Percentiles rank a stretch among this genome's conserved stretches.
Conservation (phyloP, 345 rosid genomes). For the Iberis pinnata region DNA sequence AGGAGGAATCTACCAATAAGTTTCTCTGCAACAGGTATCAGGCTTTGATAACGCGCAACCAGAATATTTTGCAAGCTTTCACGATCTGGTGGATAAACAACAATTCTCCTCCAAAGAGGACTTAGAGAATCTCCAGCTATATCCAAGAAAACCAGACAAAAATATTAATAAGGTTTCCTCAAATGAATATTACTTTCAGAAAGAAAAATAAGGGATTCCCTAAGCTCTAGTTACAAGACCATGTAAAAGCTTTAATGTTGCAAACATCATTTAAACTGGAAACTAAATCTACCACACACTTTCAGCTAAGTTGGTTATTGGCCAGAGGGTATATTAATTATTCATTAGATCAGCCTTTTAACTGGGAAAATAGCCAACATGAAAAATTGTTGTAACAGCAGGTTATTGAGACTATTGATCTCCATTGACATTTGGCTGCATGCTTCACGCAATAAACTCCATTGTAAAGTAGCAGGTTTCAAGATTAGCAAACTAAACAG, state of each 20-base stretch:
- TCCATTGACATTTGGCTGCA: conserved; percentile 5
- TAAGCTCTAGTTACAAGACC: neutral
- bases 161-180: neutral
- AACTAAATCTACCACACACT: neutral
- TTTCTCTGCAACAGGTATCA: conserved; percentile 52
- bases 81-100: conserved; percentile 56
- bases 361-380: conserved; percentile 12
- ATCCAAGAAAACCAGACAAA: conserved; percentile 6
- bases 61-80: conserved; percentile 58
- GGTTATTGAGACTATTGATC: neutral
- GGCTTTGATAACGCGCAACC: conserved; percentile 54
- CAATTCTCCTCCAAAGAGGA: conserved; percentile 74
- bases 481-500: conserved; percentile 1
- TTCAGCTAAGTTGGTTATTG: conserved; percentile 6
- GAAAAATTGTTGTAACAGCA: conserved; percentile 5
- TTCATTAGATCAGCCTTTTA: neutral
- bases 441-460: too few species aligned
- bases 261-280: conserved; percentile 2
- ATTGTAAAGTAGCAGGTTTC: conserved; percentile 13
- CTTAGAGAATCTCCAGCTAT: conserved; percentile 63
- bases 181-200: conserved; percentile 4
- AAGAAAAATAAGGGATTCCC: conserved; percentile 3
- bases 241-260: neutral
- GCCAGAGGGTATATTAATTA: neutral
- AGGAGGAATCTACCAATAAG: conserved; percentile 54